Evolutionary conservation across 352 stramenopile genomes (phyloP).

Genomic region (Salisapilia sapeloensis): DNA sequence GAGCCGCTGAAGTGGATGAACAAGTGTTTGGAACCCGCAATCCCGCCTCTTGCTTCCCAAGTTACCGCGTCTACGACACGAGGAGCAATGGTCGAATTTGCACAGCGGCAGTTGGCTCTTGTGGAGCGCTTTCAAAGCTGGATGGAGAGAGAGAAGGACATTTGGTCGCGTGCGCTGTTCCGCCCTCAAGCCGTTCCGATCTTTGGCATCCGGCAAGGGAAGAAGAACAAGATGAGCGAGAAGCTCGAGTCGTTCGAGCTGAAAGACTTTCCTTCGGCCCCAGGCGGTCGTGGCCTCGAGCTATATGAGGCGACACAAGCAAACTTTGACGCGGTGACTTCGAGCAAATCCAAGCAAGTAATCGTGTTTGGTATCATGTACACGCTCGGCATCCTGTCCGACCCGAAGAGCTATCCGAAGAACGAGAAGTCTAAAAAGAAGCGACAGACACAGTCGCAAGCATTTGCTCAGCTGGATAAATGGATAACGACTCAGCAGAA

Average conservation of each 20-base stretch:
- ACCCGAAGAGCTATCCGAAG: slow-evolving; percentile 12
- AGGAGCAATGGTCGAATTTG: no score
- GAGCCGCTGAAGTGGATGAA: no score
- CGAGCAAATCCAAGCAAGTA: neutral
- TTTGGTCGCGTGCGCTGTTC: slow-evolving; percentile 27
- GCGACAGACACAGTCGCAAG: slow-evolving; percentile 1
- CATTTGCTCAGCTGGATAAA: no score
- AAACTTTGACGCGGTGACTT: slow-evolving; percentile 9
- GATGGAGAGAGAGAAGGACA: slow-evolving; percentile 11
- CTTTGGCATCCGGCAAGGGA: slow-evolving; percentile 4
- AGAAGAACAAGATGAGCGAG: slow-evolving; percentile 1
- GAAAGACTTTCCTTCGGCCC: slow-evolving; percentile 14
- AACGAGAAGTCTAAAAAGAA: slow-evolving; percentile 8
- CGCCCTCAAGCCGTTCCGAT: slow-evolving; percentile 14
- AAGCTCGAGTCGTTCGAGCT: slow-evolving; percentile 15
- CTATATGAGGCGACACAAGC: slow-evolving; percentile 19
- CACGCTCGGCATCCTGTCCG: slow-evolving; percentile 8
- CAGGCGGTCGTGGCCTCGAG: slow-evolving; percentile 12
- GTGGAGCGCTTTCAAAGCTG: slow-evolving; percentile 18
- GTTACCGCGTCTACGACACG: no score
- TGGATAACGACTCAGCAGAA: slow-evolving; percentile 22
- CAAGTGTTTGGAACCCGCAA: no score
- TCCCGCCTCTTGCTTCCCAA: no score
- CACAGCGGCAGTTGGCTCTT: slow-evolving; percentile 22
- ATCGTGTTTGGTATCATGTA: slow-evolving; percentile 20